Percentiles rank a stretch among this genome's conserved stretches.
phyloP scores from a whole-genome alignment of 768 basidiomycete species.

The Naematelia aurantialba region DNA sequence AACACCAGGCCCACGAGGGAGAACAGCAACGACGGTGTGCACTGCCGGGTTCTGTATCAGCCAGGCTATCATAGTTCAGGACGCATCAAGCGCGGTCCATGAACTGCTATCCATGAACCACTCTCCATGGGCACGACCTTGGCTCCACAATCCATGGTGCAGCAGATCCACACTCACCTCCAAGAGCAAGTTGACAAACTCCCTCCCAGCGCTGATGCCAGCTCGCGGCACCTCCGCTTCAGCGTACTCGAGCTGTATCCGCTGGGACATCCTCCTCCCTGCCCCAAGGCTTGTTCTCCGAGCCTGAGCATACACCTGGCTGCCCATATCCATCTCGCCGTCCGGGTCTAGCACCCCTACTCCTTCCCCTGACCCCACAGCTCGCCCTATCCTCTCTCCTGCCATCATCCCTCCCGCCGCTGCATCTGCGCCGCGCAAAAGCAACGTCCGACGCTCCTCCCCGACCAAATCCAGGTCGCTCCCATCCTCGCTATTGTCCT shows the following conservation, averaged over 20 bases:
- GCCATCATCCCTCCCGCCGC: too few relatives aligned
- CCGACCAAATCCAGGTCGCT: neutral
- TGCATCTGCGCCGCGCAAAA: too few relatives aligned
- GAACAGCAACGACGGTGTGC: conserved; percentile 78
- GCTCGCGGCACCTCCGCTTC: conserved; percentile 11
- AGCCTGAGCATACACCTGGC: neutral
- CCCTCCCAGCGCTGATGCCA: conserved; percentile 13
- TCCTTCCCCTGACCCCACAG: too few relatives aligned
- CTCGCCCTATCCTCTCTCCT: too few relatives aligned
- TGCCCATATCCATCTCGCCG: neutral
- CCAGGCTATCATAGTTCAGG: too few relatives aligned
- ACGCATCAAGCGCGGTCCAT: too few relatives aligned
- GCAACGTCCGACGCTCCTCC: neutral
- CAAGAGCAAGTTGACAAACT: conserved; percentile 36
- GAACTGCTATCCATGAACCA: too few relatives aligned
- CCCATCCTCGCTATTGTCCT: neutral
- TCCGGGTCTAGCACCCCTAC: too few relatives aligned
- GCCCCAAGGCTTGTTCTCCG: conserved; percentile 2
- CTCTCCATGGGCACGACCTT: too few relatives aligned
- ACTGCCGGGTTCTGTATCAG: conserved; percentile 57
- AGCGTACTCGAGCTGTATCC: conserved; percentile 12
- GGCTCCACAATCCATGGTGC: neutral
- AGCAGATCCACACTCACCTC: conserved; percentile 35
- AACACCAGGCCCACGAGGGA: conserved; percentile 79
- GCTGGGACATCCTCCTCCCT: neutral